phyloP scores from a whole-genome alignment of 2,329 filamentous ascomycete genomes.

The Aspergillus arachidicola region DNA sequence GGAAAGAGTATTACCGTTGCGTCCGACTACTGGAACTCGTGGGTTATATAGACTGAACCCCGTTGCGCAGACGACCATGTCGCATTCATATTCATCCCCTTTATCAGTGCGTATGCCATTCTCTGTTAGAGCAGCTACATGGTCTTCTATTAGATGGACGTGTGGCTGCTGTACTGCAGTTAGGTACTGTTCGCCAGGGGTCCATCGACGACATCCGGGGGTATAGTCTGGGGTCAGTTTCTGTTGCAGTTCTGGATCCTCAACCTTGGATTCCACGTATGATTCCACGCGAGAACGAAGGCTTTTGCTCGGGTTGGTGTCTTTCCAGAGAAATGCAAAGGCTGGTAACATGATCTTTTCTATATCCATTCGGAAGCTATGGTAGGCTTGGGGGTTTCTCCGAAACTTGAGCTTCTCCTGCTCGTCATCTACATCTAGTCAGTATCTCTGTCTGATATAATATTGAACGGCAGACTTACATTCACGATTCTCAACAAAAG shows the following conservation, averaged over 20 bases:
- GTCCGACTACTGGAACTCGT: background rate
- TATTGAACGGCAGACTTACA: background rate
- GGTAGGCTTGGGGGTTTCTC: conserved; percentile 15
- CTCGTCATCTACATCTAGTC: conserved; percentile 22
- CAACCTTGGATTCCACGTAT: background rate
- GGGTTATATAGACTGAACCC: background rate
- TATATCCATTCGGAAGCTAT: conserved; percentile 6
- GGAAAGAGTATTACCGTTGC: background rate
- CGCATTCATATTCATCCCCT: background rate
- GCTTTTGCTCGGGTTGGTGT: background rate
- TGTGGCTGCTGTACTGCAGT: background rate
- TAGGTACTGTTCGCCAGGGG: background rate
- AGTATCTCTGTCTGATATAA: background rate
- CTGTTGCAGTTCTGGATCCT: background rate
- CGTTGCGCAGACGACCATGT: background rate
- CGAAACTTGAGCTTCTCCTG: conserved; percentile 26
- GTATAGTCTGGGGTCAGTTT: background rate
- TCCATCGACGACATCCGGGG: background rate
- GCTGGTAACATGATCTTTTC: conserved; percentile 5
- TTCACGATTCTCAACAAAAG: conserved; percentile 19
- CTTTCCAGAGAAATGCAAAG: background rate
- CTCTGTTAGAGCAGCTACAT: background rate
- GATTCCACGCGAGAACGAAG: background rate
- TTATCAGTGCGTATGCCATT: background rate
- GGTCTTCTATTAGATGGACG: background rate